These are phyloP conservation scores for Scutellaria baicalensis DNA, from an alignment of 257 asterid genomes.

Conservation along the genomic window DNA sequence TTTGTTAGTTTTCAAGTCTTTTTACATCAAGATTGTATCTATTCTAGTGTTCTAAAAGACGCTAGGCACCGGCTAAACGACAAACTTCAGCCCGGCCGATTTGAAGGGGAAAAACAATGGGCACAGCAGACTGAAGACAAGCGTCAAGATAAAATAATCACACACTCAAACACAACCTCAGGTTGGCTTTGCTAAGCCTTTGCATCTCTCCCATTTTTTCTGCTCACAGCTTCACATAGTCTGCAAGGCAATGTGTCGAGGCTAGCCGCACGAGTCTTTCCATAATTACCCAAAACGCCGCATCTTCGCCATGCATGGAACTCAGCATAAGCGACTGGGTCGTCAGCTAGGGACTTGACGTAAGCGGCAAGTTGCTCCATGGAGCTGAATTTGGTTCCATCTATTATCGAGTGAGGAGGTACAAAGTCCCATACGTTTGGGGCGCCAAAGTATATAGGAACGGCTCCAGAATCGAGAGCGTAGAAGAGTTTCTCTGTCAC, in stretches of 20 bases:
- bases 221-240: constrained; percentile 82
- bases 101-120: neutral
- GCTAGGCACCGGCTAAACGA: neutral
- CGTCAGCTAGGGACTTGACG: constrained; percentile 60
- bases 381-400: constrained; percentile 68
- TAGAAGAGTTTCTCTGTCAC: constrained; percentile 93
- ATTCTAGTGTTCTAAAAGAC: neutral
- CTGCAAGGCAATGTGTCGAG: constrained; percentile 85
- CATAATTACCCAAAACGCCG: constrained; percentile 75
- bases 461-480: constrained; percentile 90
- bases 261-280: constrained; percentile 66
- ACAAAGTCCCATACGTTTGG: constrained; percentile 86
- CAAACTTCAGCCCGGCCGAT: neutral
- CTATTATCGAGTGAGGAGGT: constrained; percentile 93
- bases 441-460: constrained; percentile 95
- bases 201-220: constrained; percentile 62
- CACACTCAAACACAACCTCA: neutral
- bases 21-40: constrained; percentile 1
- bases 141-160: too few relatives aligned
- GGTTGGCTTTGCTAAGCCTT: constrained; percentile 20
- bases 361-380: constrained; percentile 70
- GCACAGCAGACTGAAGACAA: too few relatives aligned
- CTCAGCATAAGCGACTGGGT: constrained; percentile 87
- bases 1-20: constrained; percentile 7
- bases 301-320: constrained; percentile 99